Base-by-base conservation (phyloP, 1,284 basidiomycete species). In the Ceratobasidium sp. region DNA sequence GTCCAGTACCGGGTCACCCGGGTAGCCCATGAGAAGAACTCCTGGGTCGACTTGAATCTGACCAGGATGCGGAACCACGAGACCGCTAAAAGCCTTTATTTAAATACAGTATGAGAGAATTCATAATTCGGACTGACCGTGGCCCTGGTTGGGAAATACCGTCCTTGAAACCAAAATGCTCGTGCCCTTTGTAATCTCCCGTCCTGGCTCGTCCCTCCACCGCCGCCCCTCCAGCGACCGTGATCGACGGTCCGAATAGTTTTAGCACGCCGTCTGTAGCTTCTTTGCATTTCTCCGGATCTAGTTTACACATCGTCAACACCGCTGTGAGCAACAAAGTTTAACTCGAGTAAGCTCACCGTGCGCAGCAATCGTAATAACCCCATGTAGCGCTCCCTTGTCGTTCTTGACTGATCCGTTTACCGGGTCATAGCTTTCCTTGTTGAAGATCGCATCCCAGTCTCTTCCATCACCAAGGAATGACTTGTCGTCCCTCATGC, bases 101-200 rank as follows among this genome's bases (percentile, higher is more conserved):
- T n/a, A 50, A 61, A 7, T 16, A n/a, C 7, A 8, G 58, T 61
- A n/a, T n/a, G 9, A 30, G 32, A 8, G 26, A 38, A n/a, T 9
- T 5, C 18, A 16, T 18, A 14, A 8, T 21, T 18, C 46, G 9
- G n/a, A 43, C 59, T 16, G 47, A 74, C 73, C 55, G 49, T 16
- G 62, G 43, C 14, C 61, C 70, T 23, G 73, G 73, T 35, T 74
- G 70, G 21, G 73, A 74, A 18, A 74, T 59, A 16, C 73, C 73
- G 44, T 74, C 73, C 8, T 30, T 14, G 54, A 58, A 74, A 1
- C 73, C 73, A 49, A 74, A 74, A 43, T 74, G 73, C 32, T 74
- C 73, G 11, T 69, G 59, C 5, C 67, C 73, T n/a, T 47, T 46
- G 41, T 63, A 43, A 4, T 43, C 9, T 21, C 38, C 41, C 8